Percentiles rank a stretch among this genome's conserved stretches.
phyloP scores from a whole-genome alignment of 169 alveolate genomes.

The Sarcocystis neurona region DNA sequence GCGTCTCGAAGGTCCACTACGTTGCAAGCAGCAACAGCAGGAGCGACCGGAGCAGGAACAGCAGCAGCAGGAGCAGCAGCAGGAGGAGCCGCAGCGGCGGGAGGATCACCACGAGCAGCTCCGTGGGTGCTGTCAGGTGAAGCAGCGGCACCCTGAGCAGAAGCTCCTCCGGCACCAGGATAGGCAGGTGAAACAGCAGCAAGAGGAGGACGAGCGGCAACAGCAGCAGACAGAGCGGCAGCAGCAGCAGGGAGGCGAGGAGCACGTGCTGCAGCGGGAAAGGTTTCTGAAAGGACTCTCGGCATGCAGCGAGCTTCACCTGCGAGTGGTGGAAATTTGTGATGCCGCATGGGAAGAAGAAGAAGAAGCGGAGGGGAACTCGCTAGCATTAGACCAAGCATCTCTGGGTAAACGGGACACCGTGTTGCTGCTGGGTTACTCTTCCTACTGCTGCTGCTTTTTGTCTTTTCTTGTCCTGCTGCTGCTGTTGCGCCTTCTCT shows the following conservation, averaged over 20 bases:
- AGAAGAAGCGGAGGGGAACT: not conserved
- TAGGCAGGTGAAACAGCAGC: slow-evolving; percentile 15
- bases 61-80: not conserved
- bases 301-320: too few species aligned
- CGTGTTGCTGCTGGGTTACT: not conserved
- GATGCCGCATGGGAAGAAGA: not conserved
- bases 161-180: not conserved
- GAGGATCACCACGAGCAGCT: slow-evolving; percentile 27
- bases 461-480: not conserved
- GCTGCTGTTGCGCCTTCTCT: not conserved
- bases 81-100: slow-evolving; percentile 15
- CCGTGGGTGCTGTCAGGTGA: not conserved
- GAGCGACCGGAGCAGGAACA: not conserved
- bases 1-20: not conserved
- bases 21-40: slow-evolving; percentile 9
- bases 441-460: not conserved
- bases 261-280: not conserved
- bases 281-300: too few species aligned
- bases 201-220: slow-evolving; percentile 26
- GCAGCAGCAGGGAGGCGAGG: not conserved
- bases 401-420: too few species aligned
- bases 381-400: too few species aligned
- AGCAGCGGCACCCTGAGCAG: slow-evolving; percentile 7
- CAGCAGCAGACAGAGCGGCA: not conserved
- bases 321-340: not conserved